These are phyloP conservation scores for Cruciata laevipes DNA, from an alignment of 257 asterid species.

Conservation along the genomic window DNA sequence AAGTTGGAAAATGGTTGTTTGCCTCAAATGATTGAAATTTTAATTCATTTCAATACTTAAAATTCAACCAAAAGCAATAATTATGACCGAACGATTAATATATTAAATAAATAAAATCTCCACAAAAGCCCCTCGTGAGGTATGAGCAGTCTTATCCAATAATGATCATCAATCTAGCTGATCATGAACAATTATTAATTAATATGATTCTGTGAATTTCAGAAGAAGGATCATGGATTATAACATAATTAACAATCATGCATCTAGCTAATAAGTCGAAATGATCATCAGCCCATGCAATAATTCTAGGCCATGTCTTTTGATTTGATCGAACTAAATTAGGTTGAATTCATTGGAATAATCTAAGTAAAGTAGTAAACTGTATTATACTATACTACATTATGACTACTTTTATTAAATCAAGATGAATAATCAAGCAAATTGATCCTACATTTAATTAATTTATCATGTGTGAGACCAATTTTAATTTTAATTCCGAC, in stretches of 20 bases:
- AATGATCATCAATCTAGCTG: neutral
- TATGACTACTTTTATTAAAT: too few species aligned
- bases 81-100: constrained; percentile 1
- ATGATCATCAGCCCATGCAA: neutral
- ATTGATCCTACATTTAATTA: too few species aligned
- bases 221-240: constrained; percentile 3
- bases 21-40: constrained; percentile 28
- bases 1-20: constrained; percentile 25
- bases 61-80: neutral
- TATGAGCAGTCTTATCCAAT: neutral
- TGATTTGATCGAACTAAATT: neutral
- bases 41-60: neutral
- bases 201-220: neutral
- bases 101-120: neutral
- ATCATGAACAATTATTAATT: neutral
- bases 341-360: too few species aligned
- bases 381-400: too few species aligned
- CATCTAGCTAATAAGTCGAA: neutral
- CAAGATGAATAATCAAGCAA: too few species aligned
- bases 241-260: neutral
- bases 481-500: too few species aligned
- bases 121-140: constrained; percentile 2
- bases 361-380: too few species aligned
- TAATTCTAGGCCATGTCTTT: neutral
- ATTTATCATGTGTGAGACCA: too few species aligned